Base-by-base conservation (phyloP, 768 basidiomycete species). In the Coprinopsis sp. region DNA sequence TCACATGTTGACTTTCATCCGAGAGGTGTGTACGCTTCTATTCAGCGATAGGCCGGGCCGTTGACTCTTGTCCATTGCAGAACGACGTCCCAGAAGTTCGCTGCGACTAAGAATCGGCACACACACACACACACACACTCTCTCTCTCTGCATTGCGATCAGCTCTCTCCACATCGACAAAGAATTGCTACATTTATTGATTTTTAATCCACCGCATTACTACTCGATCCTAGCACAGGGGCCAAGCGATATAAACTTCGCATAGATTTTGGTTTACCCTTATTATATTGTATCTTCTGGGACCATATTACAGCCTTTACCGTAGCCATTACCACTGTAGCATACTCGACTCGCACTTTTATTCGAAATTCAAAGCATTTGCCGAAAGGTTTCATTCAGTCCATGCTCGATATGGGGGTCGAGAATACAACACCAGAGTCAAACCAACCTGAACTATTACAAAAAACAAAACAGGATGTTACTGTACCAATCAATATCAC, bases 1-100 rank as follows among this genome's bases (percentile, higher is more conserved):
- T 56, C 86, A 87, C 54, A 86, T 89, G 84, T 73, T 88, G 46
- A 84, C 83, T 10, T 87, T 86, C 61, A 80, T 76, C 52, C 75
- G 82, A 28, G 71, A 76, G 49, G 82, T 84, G 33, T 59, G 79
- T 67, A 31, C 12, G 43, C 42, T 51, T 45, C 51, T 46, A 12
- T 23, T 29, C 13, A 23, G 11, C 30, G 7, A 10, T 18, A 11
- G 34, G 11, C 7, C 10, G 7, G 7, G 34, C 7, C 19, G 10
- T 28, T 16, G 6, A 29, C 19, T 7, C 40, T 24, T 42, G 12
- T 5, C 18, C 19, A 6, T 30, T 5, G 6, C 28, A 42, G 40
- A 42, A 42, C 18, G 40, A 42, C 40, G 19, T 38, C 38, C 42
- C 39, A 45, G 53, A 56, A 49, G n/a, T n/a, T n/a, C 50, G 47